Evolutionary conservation across 2,329 filamentous ascomycete genomes (phyloP).

Genomic region (Fusarium falciforme): DNA sequence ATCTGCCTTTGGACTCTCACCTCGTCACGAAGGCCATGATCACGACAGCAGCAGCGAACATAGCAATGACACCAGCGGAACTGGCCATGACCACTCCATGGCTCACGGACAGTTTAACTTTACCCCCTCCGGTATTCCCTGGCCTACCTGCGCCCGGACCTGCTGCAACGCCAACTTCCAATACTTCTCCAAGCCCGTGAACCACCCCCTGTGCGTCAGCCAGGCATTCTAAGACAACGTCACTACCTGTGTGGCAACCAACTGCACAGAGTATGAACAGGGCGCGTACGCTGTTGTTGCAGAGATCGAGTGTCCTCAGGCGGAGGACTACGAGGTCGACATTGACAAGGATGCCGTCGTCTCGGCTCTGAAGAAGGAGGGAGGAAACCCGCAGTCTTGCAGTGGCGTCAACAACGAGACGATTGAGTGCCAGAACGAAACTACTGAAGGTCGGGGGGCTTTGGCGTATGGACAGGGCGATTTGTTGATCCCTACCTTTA

Average conservation of each 20-base stretch:
- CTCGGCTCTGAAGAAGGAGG: not conserved
- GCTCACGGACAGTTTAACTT: not conserved
- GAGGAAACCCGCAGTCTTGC: not conserved
- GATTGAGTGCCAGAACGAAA: not conserved
- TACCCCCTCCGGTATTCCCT: not conserved
- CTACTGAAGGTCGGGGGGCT: not conserved
- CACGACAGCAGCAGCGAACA: not conserved
- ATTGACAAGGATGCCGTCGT: not conserved
- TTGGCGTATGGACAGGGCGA: not conserved
- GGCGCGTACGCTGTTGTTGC: not conserved
- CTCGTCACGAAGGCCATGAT: not conserved
- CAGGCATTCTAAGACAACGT: not conserved
- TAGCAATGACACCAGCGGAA: not conserved
- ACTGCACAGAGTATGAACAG: not conserved
- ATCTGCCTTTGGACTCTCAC: not conserved
- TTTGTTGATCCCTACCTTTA: not conserved
- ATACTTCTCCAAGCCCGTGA: not conserved
- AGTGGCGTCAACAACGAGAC: not conserved
- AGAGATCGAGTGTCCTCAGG: not conserved
- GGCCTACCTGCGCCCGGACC: not conserved
- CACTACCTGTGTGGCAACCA: not conserved
- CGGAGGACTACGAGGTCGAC: not conserved
- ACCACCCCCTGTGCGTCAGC: not conserved
- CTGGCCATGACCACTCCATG: not conserved
- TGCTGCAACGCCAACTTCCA: not conserved